Evolutionary conservation across 2,329 filamentous ascomycete species (phyloP).

Genomic region (Colletotrichum tropicale): DNA sequence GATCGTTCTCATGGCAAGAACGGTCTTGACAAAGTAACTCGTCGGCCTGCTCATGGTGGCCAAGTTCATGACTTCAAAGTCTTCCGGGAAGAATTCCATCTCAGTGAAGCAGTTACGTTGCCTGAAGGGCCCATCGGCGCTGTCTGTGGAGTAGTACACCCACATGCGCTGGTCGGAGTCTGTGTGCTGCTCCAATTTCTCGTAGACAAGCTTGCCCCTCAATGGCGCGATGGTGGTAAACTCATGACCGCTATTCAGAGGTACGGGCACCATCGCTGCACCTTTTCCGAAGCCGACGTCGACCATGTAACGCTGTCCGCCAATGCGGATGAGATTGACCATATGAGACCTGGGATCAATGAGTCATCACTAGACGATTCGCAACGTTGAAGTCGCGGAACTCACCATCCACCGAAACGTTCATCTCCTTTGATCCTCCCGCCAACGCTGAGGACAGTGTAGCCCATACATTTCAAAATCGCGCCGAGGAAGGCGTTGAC

Average conservation of each 20-base stretch:
- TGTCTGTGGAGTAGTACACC: conserved; percentile 39
- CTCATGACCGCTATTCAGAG: conserved; percentile 27
- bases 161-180: conserved; percentile 39
- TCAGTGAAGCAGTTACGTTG: conserved; percentile 58
- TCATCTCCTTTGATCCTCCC: conserved; percentile 29
- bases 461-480: conserved; percentile 53
- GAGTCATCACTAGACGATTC: neutral
- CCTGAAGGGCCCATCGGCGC: conserved; percentile 37
- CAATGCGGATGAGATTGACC: conserved; percentile 62
- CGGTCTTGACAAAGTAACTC: conserved; percentile 41
- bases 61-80: conserved; percentile 53
- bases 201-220: conserved; percentile 47
- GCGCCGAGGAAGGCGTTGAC: conserved; percentile 48
- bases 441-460: conserved; percentile 52
- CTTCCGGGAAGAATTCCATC: conserved; percentile 48
- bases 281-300: conserved; percentile 68
- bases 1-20: conserved; percentile 37
- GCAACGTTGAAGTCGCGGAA: neutral
- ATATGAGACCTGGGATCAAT: conserved; percentile 57
- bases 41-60: conserved; percentile 34
- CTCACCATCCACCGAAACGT: conserved; percentile 27
- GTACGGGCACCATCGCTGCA: conserved; percentile 34
- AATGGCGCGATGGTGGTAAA: conserved; percentile 45
- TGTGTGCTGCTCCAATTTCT: conserved; percentile 31
- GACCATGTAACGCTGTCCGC: conserved; percentile 49